Evolutionary conservation across 202 grass and related monocot species (phyloP).

Genomic region (Cymbopogon flexuosus): DNA sequence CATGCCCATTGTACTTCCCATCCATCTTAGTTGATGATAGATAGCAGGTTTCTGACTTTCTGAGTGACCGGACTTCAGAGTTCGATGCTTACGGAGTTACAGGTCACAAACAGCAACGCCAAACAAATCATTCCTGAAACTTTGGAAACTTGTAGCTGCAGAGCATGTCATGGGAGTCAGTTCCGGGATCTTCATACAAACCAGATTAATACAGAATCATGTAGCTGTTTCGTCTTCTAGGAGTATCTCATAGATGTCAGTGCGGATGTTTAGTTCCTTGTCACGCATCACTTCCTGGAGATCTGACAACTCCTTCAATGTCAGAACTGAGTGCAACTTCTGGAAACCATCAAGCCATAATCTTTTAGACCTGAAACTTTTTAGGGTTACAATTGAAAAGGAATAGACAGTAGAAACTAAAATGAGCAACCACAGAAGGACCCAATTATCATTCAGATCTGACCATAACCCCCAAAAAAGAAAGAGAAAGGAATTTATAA

Average conservation of each 20-base stretch:
- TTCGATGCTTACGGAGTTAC: not conserved
- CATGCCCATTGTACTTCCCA: no score
- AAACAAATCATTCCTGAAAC: slow-evolving; percentile 15
- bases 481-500: slow-evolving; percentile 1
- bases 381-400: not conserved
- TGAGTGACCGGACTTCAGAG: not conserved
- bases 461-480: not conserved
- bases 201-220: slow-evolving; percentile 16
- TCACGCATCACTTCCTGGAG: slow-evolving; percentile 95
- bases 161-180: not conserved
- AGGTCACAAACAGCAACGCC: not conserved
- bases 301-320: slow-evolving; percentile 85
- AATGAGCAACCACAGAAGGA: not conserved
- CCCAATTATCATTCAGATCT: not conserved
- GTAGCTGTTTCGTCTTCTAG: slow-evolving; percentile 67
- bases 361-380: slow-evolving; percentile 72
- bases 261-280: slow-evolving; percentile 80
- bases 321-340: slow-evolving; percentile 67
- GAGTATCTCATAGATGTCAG: slow-evolving; percentile 93
- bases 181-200: slow-evolving; percentile 4
- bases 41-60: not conserved
- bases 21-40: not conserved
- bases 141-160: slow-evolving; percentile 4
- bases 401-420: not conserved
- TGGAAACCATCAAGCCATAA: slow-evolving; percentile 95